These are phyloP conservation scores for Verbena officinalis DNA, from an alignment of 257 asterid genomes.

Conservation along the genomic window DNA sequence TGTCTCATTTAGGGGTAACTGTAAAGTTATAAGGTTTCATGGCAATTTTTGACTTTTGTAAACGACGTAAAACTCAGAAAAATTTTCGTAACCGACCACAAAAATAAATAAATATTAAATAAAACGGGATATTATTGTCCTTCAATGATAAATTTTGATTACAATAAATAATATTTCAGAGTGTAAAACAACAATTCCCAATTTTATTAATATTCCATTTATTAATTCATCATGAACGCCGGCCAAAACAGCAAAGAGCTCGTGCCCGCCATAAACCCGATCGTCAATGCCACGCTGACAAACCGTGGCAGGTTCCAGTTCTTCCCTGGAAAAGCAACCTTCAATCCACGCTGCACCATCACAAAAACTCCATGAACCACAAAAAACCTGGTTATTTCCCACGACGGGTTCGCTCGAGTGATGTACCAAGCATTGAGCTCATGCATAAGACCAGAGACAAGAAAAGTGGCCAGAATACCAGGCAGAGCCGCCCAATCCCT, in stretches of 20 bases:
- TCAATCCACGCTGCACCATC: slow-evolving; percentile 43
- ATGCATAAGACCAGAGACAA: slow-evolving; percentile 67
- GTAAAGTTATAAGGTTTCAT: no score
- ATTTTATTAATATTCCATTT: no score
- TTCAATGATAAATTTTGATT: no score
- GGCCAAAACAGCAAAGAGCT: slow-evolving; percentile 48
- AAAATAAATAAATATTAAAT: no score
- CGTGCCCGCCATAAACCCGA: slow-evolving; percentile 43
- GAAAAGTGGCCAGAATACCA: slow-evolving; percentile 48
- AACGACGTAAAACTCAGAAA: no score
- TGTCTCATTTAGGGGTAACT: no score
- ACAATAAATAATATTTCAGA: no score
- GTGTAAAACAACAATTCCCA: no score
- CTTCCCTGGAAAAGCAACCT: slow-evolving; percentile 27
- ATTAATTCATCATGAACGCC: slow-evolving; percentile 46
- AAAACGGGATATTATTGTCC: no score
- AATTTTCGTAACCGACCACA: no score
- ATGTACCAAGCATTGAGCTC: slow-evolving; percentile 56
- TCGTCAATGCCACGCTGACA: slow-evolving; percentile 35
- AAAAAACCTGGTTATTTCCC: slow-evolving; percentile 70
- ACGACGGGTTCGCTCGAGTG: slow-evolving; percentile 48
- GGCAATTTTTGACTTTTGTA: no score
- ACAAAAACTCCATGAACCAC: slow-evolving; percentile 58
- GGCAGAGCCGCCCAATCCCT: slow-evolving; percentile 37
- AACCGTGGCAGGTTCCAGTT: slow-evolving; percentile 39